A percentile compares a stretch with the other conserved stretches of the same genome.
Evolutionary conservation across 352 stramenopile species (phyloP).

Genomic region (Phytophthora vignae): DNA sequence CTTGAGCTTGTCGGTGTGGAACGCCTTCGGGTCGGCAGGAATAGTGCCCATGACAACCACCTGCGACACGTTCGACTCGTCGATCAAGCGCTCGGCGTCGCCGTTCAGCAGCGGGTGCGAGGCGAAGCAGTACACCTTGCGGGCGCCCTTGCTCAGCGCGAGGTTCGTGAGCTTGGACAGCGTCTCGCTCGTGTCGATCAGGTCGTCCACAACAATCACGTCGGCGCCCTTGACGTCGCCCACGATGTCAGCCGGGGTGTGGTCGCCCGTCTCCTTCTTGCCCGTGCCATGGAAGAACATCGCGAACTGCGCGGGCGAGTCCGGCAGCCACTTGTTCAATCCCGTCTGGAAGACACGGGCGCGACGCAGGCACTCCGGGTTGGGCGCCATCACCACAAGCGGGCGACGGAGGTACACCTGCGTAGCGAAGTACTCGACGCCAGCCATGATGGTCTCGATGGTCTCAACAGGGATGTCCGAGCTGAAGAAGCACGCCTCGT

Average conservation of each 20-base stretch:
- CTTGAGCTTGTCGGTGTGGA: constrained; percentile 89
- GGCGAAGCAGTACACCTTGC: constrained; percentile 91
- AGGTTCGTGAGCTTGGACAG: constrained; percentile 86
- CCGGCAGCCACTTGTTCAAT: constrained; percentile 89
- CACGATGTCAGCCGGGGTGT: constrained; percentile 85
- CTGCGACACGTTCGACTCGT: constrained; percentile 81
- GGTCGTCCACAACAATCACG: constrained; percentile 93
- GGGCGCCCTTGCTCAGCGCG: constrained; percentile 82
- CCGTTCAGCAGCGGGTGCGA: constrained; percentile 92
- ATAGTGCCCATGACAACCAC: constrained; percentile 94
- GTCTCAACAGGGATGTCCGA: constrained; percentile 92
- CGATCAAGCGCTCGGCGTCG: constrained; percentile 87
- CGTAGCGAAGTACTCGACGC: constrained; percentile 92
- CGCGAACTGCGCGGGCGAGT: constrained; percentile 81
- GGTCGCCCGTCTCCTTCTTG: constrained; percentile 55
- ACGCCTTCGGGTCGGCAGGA: constrained; percentile 59
- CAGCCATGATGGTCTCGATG: constrained; percentile 92
- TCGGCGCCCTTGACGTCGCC: constrained; percentile 90
- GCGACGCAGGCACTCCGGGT: constrained; percentile 86
- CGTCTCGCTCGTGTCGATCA: constrained; percentile 90
- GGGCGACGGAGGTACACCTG: constrained; percentile 83
- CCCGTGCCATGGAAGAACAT: constrained; percentile 85
- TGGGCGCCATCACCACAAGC: constrained; percentile 90
- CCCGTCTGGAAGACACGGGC: constrained; percentile 88
- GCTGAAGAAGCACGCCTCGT: constrained; percentile 94